A percentile compares a stretch with the other conserved stretches of the same genome.
Evolutionary conservation across 257 asterid species (phyloP).

Genomic region (Forsythia suspensa): DNA sequence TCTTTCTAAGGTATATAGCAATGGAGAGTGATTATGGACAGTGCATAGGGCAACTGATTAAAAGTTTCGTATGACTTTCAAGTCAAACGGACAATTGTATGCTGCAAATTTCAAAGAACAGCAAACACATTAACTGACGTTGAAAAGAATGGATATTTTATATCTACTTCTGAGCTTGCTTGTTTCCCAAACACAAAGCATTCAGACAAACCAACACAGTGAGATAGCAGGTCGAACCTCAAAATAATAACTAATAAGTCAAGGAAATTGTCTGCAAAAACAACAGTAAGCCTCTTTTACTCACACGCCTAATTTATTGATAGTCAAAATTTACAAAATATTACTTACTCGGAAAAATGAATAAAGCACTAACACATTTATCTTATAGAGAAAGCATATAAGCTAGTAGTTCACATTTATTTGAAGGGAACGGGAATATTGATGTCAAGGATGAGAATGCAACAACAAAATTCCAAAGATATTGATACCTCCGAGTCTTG

Average conservation of each 20-base stretch:
- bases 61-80: background rate
- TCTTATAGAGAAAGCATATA: background rate
- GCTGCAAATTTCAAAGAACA: background rate
- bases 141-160: background rate
- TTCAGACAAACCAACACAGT: background rate
- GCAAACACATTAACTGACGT: background rate
- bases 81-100: background rate
- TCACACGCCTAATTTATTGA: background rate
- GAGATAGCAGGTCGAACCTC: background rate
- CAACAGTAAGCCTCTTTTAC: background rate
- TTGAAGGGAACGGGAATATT: background rate
- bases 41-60: background rate
- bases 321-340: background rate
- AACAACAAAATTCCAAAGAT: background rate
- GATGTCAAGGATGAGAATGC: background rate
- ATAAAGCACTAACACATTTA: background rate
- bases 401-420: background rate
- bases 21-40: background rate
- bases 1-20: background rate
- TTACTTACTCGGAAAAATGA: background rate
- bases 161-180: background rate
- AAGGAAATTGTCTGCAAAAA: background rate
- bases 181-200: background rate
- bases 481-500: conserved; percentile 91
- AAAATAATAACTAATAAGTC: background rate